Evolutionary conservation across 2,329 filamentous ascomycete species (phyloP).

Genomic region (Sphaerostilbella broomeana): DNA sequence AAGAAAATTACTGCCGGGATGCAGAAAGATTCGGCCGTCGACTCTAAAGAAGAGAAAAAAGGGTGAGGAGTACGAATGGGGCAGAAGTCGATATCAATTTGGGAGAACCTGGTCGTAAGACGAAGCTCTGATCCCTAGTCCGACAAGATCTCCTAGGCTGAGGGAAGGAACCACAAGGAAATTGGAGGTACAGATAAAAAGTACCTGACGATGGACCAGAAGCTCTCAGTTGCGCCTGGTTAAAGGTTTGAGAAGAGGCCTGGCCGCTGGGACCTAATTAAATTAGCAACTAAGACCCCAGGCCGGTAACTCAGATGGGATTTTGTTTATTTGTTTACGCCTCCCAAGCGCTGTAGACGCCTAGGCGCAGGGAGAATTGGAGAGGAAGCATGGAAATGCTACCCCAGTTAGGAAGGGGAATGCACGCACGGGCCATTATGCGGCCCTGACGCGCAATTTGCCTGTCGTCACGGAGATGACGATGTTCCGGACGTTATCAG

Average conservation of each 20-base stretch:
- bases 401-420: slow-evolving; percentile 13
- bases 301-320: slow-evolving; percentile 1
- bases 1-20: too few species aligned
- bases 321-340: slow-evolving; percentile 33
- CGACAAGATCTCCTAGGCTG: slow-evolving; percentile 9
- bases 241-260: slow-evolving; percentile 3
- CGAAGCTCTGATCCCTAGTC: slow-evolving; percentile 5
- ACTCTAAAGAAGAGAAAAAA: neutral
- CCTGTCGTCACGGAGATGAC: slow-evolving; percentile 31
- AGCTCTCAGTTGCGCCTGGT: slow-evolving; percentile 2
- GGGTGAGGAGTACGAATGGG: neutral
- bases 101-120: neutral
- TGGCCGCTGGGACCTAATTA: slow-evolving; percentile 10
- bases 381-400: slow-evolving; percentile 4
- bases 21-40: slow-evolving; percentile 6
- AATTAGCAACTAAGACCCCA: neutral
- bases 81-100: neutral
- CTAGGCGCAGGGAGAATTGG: slow-evolving; percentile 10
- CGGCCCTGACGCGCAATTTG: slow-evolving; percentile 14
- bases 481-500: slow-evolving; percentile 17
- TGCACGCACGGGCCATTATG: slow-evolving; percentile 19
- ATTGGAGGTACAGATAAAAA: slow-evolving; percentile 12
- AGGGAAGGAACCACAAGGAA: slow-evolving; percentile 14
- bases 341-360: slow-evolving; percentile 15
- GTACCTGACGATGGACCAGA: slow-evolving; percentile 1